Evolutionary conservation across 371 early-diverging fungal genomes (phyloP).

Genomic region (Nematocida displodere): DNA sequence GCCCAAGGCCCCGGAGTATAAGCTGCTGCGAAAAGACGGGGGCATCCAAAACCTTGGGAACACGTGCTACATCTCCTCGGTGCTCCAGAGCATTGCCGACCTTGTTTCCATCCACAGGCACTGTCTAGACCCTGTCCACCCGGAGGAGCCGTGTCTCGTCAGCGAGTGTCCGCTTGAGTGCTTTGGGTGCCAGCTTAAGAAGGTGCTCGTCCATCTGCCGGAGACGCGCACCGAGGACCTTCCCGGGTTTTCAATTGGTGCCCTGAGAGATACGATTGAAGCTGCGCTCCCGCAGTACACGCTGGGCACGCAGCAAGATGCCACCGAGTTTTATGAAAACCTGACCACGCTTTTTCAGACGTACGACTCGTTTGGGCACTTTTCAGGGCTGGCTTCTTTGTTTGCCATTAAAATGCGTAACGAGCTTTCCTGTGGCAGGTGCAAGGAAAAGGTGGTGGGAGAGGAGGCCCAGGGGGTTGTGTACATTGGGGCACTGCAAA

Average conservation of each 20-base stretch:
- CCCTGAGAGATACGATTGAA: slow-evolving; percentile 33
- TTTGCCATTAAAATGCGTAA: slow-evolving; percentile 36
- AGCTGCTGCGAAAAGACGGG: not conserved
- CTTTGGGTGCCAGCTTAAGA: slow-evolving; percentile 61
- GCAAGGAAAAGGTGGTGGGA: not conserved
- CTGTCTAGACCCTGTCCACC: slow-evolving; percentile 41
- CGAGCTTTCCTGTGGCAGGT: not conserved
- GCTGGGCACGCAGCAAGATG: slow-evolving; percentile 59
- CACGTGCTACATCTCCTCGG: slow-evolving; percentile 63
- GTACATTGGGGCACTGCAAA: slow-evolving; percentile 7
- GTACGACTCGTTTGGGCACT: slow-evolving; percentile 47
- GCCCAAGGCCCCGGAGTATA: not conserved
- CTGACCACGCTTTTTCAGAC: slow-evolving; percentile 39
- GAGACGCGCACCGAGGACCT: not conserved
- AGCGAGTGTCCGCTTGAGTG: slow-evolving; percentile 54
- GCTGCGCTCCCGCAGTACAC: slow-evolving; percentile 50
- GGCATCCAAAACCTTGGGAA: slow-evolving; percentile 63
- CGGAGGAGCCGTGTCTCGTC: slow-evolving; percentile 25
- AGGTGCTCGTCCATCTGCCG: slow-evolving; percentile 17
- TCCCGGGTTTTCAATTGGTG: slow-evolving; percentile 3
- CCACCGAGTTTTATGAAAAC: slow-evolving; percentile 55
- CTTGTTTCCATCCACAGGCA: slow-evolving; percentile 20
- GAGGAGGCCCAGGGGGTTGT: not conserved
- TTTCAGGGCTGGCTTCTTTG: slow-evolving; percentile 14
- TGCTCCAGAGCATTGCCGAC: slow-evolving; percentile 57